These are phyloP conservation scores for Piromyces finnis DNA, from an alignment of 192 early-diverging fungal genomes.

Conservation along the genomic window DNA sequence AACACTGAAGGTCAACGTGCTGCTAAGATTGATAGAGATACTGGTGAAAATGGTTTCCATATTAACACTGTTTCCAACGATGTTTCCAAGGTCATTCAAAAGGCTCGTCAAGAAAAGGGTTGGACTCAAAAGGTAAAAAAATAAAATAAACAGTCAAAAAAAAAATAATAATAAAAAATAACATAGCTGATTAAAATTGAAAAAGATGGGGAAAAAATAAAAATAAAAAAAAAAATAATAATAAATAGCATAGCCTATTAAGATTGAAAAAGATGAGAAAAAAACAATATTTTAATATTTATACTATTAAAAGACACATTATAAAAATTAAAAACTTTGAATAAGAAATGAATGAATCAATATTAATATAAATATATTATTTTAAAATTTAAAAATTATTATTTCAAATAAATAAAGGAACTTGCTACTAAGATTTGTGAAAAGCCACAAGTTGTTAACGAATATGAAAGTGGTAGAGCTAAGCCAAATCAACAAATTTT, in stretches of 20 bases:
- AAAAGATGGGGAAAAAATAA: too few species aligned
- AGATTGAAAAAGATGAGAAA: too few species aligned
- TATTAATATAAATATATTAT: too few species aligned
- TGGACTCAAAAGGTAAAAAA: constrained; percentile 58
- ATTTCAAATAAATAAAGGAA: neutral
- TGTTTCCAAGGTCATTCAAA: constrained; percentile 65
- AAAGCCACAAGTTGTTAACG: constrained; percentile 74
- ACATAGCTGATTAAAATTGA: too few species aligned
- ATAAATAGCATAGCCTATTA: too few species aligned
- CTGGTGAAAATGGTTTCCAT: constrained; percentile 34
- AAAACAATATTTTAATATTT: too few species aligned
- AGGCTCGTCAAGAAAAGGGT: constrained; percentile 54
- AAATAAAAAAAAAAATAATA: too few species aligned
- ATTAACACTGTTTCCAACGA: constrained; percentile 37
- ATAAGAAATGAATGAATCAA: too few species aligned
- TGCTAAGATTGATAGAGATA: constrained; percentile 73
- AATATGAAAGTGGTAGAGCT: constrained; percentile 73
- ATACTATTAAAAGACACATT: too few species aligned
- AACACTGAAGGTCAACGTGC: constrained; percentile 50
- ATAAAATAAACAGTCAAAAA: neutral
- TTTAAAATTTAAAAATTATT: neutral
- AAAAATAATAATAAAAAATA: neutral
- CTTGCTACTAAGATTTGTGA: constrained; percentile 57
- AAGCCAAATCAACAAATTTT: constrained; percentile 85
- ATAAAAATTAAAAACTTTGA: too few species aligned